Evolutionary conservation across 169 alveolate species (phyloP), one percentile per base, ranked within the genome.

Genomic region (Cryptosporidium parvum): DNA sequence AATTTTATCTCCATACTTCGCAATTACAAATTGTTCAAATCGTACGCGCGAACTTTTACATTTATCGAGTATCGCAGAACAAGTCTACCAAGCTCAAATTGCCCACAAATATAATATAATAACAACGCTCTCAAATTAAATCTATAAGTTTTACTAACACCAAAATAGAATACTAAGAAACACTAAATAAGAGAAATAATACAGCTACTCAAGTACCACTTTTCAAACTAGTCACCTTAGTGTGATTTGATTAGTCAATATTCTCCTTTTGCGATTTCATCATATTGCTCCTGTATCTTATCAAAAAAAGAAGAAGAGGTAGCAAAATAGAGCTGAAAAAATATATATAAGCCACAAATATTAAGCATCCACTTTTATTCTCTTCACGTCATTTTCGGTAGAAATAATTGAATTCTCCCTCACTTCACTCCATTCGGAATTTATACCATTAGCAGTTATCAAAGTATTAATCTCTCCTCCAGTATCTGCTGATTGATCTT

Each of bases 361-460:
- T 56, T n/a, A 65, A 6, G 72, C n/a, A 65, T 65, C 72, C 18
- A 65, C 72, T 37, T 10, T 65, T 29, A 65, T 65, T 37, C 72
- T 65, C 44, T 65, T 65, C 29, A 12, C 51, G 16, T 31, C 44
- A 65, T n/a, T 65, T 23, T 31, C 72, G 53, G 53, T 39, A n/a
- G 51, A 65, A 65, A 65, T 65, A 16, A 65, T 65, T 65, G 44
- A 37, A 65, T 33, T 35, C 42, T 5, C 53, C 26, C 18, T 37
- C 53, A 29, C n/a, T 29, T 65, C 53, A 31, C 14, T 14, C 42
- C 33, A n/a, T 5, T 39, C 33, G 10, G 26, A 33, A 29, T 37
- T n/a, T 65, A 65, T 4, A 23, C 33, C 72, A 6, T 37, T 37
- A 3, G 52, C 37, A 56, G 67, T n/a, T 3, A 21, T 21, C 26